Evolutionary conservation across 2,329 filamentous ascomycete species (phyloP).

Genomic region (Endocalyx cinctus): DNA sequence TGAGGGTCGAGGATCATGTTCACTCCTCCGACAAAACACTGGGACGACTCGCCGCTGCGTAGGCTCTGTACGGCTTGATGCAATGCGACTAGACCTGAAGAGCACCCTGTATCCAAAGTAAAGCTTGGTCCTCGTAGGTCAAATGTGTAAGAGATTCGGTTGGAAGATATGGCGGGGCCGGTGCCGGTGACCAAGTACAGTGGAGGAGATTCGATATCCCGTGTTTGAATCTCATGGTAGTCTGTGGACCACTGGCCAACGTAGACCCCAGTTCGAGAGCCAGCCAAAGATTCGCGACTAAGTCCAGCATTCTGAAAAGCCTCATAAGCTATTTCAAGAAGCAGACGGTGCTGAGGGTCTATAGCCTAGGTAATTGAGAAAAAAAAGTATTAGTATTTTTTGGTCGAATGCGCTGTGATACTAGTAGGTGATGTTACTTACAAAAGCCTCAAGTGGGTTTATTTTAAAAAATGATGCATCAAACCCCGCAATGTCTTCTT

Average conservation of each 20-base stretch:
- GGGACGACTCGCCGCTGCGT: slow-evolving; percentile 5
- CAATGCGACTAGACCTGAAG: slow-evolving; percentile 5
- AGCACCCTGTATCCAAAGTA: slow-evolving; percentile 7
- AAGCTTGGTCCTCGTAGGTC: slow-evolving; percentile 7
- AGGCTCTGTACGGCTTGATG: slow-evolving; percentile 6
- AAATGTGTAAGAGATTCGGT: slow-evolving; percentile 9
- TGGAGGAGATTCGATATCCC: too few species aligned
- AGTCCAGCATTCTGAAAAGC: slow-evolving; percentile 27
- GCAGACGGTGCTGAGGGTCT: slow-evolving; percentile 30
- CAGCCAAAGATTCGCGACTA: too few species aligned
- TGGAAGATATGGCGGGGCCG: slow-evolving; percentile 8
- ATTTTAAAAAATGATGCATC: slow-evolving; percentile 33
- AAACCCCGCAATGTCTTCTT: slow-evolving; percentile 26
- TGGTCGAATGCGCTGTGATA: too few species aligned
- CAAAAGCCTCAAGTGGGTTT: slow-evolving; percentile 5
- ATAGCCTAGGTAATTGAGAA: slow-evolving; percentile 23
- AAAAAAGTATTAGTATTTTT: too few species aligned
- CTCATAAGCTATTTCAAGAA: slow-evolving; percentile 26
- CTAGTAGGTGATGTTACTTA: too few species aligned
- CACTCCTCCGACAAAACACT: slow-evolving; percentile 3
- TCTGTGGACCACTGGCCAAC: too few species aligned
- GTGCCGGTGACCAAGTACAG: too few species aligned
- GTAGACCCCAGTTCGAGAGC: too few species aligned
- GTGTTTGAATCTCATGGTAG: too few species aligned
- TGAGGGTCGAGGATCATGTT: not conserved